phyloP scores from a whole-genome alignment of 805 yeast genomes.

The Yamadazyma scolyti region DNA sequence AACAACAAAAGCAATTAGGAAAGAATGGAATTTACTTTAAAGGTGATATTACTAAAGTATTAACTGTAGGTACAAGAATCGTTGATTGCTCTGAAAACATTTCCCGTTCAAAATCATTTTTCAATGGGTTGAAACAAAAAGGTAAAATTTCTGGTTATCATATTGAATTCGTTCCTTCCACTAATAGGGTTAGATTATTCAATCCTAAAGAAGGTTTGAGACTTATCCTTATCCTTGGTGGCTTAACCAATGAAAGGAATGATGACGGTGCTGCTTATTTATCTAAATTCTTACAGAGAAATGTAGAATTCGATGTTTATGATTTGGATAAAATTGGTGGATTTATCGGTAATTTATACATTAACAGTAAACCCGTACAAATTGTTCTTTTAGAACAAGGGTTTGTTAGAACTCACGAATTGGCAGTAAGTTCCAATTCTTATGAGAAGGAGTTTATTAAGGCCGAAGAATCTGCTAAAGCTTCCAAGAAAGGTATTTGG shows the following conservation, averaged over 20 bases:
- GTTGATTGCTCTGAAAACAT: conserved; percentile 79
- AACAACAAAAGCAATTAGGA: conserved; percentile 46
- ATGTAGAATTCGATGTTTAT: conserved; percentile 64
- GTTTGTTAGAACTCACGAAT: conserved; percentile 59
- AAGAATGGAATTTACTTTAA: conserved; percentile 62
- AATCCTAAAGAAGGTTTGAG: conserved; percentile 71
- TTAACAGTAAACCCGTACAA: conserved; percentile 57
- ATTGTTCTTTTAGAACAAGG: conserved; percentile 58
- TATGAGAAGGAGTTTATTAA: conserved; percentile 49
- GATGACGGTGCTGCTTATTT: conserved; percentile 54
- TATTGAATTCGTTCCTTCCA: conserved; percentile 70
- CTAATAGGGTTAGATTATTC: conserved; percentile 60
- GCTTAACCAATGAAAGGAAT: conserved; percentile 49
- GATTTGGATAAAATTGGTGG: conserved; percentile 77
- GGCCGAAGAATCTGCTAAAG: conserved; percentile 63
- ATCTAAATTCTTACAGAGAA: conserved; percentile 63
- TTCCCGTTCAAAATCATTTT: conserved; percentile 68
- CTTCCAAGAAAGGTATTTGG: conserved; percentile 64
- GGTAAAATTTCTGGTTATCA: conserved; percentile 57
- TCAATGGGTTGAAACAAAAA: conserved; percentile 66
- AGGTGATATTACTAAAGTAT: conserved; percentile 38
- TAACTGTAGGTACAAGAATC: conserved; percentile 55
- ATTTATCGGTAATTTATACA: conserved; percentile 67
- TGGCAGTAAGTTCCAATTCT: conserved; percentile 57
- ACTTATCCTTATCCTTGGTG: conserved; percentile 72